phyloP scores from a whole-genome alignment of 805 yeast species.

The Lachancea sp. region DNA sequence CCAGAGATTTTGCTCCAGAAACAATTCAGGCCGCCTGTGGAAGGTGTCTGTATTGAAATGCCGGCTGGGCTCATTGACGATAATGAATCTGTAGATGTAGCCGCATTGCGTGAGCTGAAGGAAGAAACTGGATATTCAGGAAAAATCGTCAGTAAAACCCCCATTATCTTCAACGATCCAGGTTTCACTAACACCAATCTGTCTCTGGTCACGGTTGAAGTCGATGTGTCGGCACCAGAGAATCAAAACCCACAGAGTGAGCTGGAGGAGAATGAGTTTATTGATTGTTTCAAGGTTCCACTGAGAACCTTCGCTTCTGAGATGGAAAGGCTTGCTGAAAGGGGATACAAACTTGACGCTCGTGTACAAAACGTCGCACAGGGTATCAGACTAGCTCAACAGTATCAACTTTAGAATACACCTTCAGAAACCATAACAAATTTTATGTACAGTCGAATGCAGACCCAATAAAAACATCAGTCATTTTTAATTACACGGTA shows the following conservation, averaged over 20 bases:
- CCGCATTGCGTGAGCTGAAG: conserved; percentile 80
- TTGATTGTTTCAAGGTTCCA: conserved; percentile 78
- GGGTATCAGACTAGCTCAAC: conserved; percentile 59
- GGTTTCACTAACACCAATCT: conserved; percentile 88
- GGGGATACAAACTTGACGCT: conserved; percentile 81
- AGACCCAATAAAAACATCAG: too few relatives aligned
- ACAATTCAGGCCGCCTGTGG: conserved; percentile 91
- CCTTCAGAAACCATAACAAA: not conserved
- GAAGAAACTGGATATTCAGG: conserved; percentile 95
- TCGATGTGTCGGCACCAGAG: conserved; percentile 61
- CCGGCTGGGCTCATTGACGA: conserved; percentile 96
- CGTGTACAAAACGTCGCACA: conserved; percentile 81
- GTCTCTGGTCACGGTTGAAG: conserved; percentile 67
- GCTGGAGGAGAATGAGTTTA: conserved; percentile 87
- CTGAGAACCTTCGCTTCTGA: conserved; percentile 49
- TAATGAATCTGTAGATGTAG: conserved; percentile 63
- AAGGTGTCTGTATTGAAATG: conserved; percentile 81
- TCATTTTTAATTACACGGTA: too few relatives aligned
- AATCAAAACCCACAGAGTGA: conserved; percentile 66
- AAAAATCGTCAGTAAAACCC: conserved; percentile 41
- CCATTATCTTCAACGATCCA: conserved; percentile 65
- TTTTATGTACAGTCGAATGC: too few relatives aligned
- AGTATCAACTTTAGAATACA: conserved; percentile 18
- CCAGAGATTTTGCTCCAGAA: conserved; percentile 62
- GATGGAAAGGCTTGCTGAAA: conserved; percentile 43